Evolutionary conservation across 192 early-diverging fungal species (phyloP), one percentile per base, ranked within the genome.

Genomic region (Coemansia sp.): DNA sequence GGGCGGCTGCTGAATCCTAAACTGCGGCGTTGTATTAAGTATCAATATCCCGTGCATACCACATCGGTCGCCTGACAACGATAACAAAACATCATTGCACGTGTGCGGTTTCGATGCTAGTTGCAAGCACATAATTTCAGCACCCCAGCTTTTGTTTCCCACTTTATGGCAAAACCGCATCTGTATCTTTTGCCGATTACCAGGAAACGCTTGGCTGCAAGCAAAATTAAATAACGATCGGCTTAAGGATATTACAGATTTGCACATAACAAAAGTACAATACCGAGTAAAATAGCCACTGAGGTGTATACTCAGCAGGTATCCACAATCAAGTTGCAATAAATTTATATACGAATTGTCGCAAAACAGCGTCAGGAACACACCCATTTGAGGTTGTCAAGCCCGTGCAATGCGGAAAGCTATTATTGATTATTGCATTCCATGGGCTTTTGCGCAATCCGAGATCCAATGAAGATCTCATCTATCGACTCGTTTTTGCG

Each of bases 361-460:
- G 8, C 43, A 44, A 44, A 44, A 21, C 30, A 31, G 5, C 30
- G 5, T 8, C 5, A 4, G 30, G 19, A 44, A 44, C 8, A 25
- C 23, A 48, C 46, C 23, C 24, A 49, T 24, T 25, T 16, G 24
- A 8, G 8, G n/a, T 12, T 16, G 19, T 19, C 19, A 22, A 11
- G 23, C 8, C 12, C 16, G 19, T 11, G 31, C 10, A 29, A 29
- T 28, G 5, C 21, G 16, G 22, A 19, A 19, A 9, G 7, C 3
- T 25, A 19, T 31, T 47, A 76, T 28, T 76, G 73, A 59, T 65
- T 76, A 50, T 65, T 76, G 59, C 73, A 76, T 33, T 76, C 73
- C 11, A 65, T 66, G 6, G 66, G 67, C 29, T 62, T 69, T 44
- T 69, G 66, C 30, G 59, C 60, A 47, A 50, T 58, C 29, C 51